These are phyloP conservation scores for Rickenella mellea DNA, from an alignment of 768 basidiomycete species.

Conservation along the genomic window DNA sequence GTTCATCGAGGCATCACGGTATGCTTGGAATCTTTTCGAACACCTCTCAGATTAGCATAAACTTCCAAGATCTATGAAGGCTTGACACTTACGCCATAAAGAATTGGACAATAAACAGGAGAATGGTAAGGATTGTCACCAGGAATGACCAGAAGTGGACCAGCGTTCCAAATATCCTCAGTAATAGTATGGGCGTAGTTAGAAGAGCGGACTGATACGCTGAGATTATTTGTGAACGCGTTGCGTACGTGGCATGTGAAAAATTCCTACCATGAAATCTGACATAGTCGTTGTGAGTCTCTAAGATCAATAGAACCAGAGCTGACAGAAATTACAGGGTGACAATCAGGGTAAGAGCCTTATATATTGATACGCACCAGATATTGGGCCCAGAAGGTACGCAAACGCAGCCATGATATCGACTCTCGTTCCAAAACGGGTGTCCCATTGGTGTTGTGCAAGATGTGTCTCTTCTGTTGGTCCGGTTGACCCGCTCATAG, in stretches of 20 bases:
- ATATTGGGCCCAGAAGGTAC: conserved; percentile 62
- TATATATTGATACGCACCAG: conserved; percentile 38
- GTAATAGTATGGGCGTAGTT: conserved; percentile 48
- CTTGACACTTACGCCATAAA: conserved; percentile 48
- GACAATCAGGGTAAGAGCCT: not conserved
- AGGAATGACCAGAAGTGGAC: conserved; percentile 46
- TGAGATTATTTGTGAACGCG: conserved; percentile 23
- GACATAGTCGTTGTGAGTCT: conserved; percentile 68
- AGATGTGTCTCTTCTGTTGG: conserved; percentile 30
- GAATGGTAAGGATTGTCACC: conserved; percentile 35
- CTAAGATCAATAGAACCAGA: conserved; percentile 53
- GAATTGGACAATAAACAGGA: conserved; percentile 29
- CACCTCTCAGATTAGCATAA: conserved; percentile 9
- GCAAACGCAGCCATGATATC: conserved; percentile 56
- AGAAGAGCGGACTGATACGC: conserved; percentile 75
- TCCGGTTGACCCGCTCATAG: conserved; percentile 26
- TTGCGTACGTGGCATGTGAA: conserved; percentile 4
- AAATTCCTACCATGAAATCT: conserved; percentile 59
- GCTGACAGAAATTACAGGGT: conserved; percentile 31
- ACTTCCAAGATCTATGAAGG: not conserved
- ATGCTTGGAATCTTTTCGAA: conserved; percentile 35
- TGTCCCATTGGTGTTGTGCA: conserved; percentile 58
- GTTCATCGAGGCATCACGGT: conserved; percentile 40
- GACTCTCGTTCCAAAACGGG: conserved; percentile 54
- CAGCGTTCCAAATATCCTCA: conserved; percentile 46